Evolutionary conservation across 2,329 filamentous ascomycete species (phyloP).

Genomic region (Fusarium begoniae): DNA sequence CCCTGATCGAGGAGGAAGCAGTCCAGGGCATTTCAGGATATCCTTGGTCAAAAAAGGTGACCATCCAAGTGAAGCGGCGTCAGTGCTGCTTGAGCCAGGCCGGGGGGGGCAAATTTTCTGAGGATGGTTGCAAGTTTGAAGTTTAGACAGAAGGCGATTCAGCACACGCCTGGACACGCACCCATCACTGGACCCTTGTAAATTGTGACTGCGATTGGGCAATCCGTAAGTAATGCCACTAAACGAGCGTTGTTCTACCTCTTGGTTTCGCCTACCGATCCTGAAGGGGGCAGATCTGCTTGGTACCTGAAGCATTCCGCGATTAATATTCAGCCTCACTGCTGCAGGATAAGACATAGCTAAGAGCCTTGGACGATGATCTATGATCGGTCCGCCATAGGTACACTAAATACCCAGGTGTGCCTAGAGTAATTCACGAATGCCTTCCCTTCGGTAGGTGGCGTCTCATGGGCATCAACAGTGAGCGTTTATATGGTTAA

Average conservation of each 20-base stretch:
- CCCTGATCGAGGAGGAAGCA: constrained; percentile 5
- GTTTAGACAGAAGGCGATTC: constrained; percentile 21
- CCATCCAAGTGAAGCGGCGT: neutral
- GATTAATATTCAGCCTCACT: constrained; percentile 22
- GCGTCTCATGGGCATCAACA: constrained; percentile 34
- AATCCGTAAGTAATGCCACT: constrained; percentile 8
- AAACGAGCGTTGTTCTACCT: constrained; percentile 10
- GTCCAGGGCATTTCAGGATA: neutral
- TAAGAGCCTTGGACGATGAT: neutral
- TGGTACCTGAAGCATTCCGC: neutral
- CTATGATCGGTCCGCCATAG: neutral
- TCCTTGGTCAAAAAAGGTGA: neutral
- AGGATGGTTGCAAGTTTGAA: constrained; percentile 10
- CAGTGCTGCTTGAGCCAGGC: neutral
- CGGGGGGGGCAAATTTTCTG: constrained; percentile 2
- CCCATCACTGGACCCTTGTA: constrained; percentile 27
- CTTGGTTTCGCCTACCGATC: constrained; percentile 10
- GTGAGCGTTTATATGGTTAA: constrained; percentile 14
- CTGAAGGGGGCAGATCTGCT: constrained; percentile 1
- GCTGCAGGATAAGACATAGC: constrained; percentile 1
- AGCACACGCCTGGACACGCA: constrained; percentile 7
- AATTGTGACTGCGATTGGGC: constrained; percentile 12
- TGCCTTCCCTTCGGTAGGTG: constrained; percentile 9
- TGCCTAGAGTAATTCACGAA: constrained; percentile 1
- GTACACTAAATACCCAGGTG: neutral